Conservation (phyloP, 1,284 basidiomycete species). For the Cutaneotrichosporon spelunceum region DNA sequence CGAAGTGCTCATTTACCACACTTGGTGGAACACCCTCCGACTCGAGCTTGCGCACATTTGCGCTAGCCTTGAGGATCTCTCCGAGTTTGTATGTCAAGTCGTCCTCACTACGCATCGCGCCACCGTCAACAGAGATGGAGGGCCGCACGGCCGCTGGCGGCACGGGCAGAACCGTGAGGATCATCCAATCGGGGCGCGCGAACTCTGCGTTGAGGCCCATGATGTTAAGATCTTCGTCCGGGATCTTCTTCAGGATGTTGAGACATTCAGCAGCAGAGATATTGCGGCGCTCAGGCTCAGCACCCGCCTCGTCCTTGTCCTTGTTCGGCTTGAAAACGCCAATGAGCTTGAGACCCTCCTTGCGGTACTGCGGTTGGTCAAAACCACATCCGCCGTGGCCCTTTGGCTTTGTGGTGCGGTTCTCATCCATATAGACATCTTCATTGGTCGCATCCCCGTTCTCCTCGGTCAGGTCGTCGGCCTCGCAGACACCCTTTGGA, state of each 20-base stretch:
- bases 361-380: slow-evolving; percentile 82
- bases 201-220: slow-evolving; percentile 94
- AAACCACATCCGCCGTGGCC: slow-evolving; percentile 97
- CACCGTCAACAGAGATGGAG: slow-evolving; percentile 93
- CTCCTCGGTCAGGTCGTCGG: slow-evolving; percentile 61
- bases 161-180: slow-evolving; percentile 93
- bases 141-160: slow-evolving; percentile 97
- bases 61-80: slow-evolving; percentile 94
- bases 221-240: slow-evolving; percentile 81
- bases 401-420: slow-evolving; percentile 25
- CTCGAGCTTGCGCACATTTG: slow-evolving; percentile 86
- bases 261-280: slow-evolving; percentile 87
- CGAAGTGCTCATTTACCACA: slow-evolving; percentile 94
- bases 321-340: slow-evolving; percentile 92
- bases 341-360: slow-evolving; percentile 93
- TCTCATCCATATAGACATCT: slow-evolving; percentile 54
- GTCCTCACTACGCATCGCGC: slow-evolving; percentile 93
- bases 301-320: slow-evolving; percentile 77
- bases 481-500: slow-evolving; percentile 75
- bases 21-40: slow-evolving; percentile 96
- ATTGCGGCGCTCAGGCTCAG: slow-evolving; percentile 85
- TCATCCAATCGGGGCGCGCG: slow-evolving; percentile 99
- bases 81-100: slow-evolving; percentile 98
- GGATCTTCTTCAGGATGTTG: slow-evolving; percentile 89
- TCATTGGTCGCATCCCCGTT: slow-evolving; percentile 77